Conservation (phyloP, 2,329 filamentous ascomycete genomes). For the Ophioceras dolichostomum region DNA sequence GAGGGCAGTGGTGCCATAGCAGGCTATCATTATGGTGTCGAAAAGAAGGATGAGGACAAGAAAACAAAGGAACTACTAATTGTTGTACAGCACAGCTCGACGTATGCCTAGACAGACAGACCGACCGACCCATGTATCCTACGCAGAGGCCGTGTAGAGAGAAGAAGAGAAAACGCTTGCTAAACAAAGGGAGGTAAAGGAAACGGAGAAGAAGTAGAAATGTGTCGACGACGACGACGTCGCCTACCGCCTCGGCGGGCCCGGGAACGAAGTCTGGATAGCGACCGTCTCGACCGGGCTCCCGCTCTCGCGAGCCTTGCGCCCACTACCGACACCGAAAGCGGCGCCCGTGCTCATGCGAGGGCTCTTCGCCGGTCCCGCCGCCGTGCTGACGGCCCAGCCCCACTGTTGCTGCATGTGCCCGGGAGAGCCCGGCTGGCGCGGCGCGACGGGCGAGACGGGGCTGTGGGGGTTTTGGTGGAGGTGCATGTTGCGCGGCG, state of each 20-base stretch:
- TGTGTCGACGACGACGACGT: too few species aligned
- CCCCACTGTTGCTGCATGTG: slow-evolving; percentile 3
- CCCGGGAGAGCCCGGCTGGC: too few species aligned
- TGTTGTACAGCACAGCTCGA: too few species aligned
- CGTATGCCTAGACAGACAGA: too few species aligned
- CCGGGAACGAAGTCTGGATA: slow-evolving; percentile 26
- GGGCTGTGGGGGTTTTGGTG: neutral
- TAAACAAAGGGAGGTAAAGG: too few species aligned
- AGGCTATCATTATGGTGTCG: too few species aligned
- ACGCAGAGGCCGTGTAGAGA: neutral
- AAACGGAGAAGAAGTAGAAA: too few species aligned
- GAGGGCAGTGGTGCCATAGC: too few species aligned
- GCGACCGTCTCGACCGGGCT: slow-evolving; percentile 21
- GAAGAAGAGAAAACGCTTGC: neutral
- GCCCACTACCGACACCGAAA: neutral
- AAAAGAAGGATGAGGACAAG: too few species aligned
- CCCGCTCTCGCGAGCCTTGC: slow-evolving; percentile 5
- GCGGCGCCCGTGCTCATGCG: neutral
- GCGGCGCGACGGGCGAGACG: too few species aligned
- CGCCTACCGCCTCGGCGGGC: slow-evolving; percentile 16
- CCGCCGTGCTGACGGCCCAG: neutral
- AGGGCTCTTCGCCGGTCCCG: slow-evolving; percentile 11
- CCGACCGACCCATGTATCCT: too few species aligned
- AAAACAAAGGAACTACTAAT: too few species aligned
- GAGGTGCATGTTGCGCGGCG: neutral